These are phyloP conservation scores for Trichoderma asperelloides DNA, from an alignment of 495 filamentous ascomycete genomes.

Conservation along the genomic window DNA sequence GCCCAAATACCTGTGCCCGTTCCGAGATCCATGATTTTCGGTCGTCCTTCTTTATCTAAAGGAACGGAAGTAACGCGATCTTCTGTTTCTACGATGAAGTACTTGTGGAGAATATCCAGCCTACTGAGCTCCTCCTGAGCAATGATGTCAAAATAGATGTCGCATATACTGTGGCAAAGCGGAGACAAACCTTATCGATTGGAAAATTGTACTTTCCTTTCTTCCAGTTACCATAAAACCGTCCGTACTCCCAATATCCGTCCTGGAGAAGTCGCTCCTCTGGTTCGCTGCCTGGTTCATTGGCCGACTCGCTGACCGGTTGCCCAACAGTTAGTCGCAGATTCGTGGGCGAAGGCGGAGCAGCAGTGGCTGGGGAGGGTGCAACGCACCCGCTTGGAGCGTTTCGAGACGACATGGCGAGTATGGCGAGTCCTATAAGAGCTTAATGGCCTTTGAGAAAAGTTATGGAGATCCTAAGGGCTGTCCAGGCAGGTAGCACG, in stretches of 20 bases:
- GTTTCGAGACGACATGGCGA: conserved; percentile 5
- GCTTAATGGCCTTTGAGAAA: neutral
- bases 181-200: conserved; percentile 7
- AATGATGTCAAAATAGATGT: neutral
- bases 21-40: conserved; percentile 69
- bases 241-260: conserved; percentile 8
- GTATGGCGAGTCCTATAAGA: neutral
- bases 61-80: conserved; percentile 36
- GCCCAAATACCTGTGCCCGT: conserved; percentile 89
- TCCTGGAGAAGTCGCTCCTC: neutral
- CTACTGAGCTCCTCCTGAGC: conserved; percentile 58
- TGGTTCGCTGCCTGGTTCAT: neutral
- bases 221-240: conserved; percentile 3
- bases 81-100: conserved; percentile 56
- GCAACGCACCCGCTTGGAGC: neutral
- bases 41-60: conserved; percentile 16
- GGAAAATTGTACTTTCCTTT: conserved; percentile 8
- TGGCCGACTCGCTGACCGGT: neutral
- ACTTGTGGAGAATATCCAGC: conserved; percentile 69
- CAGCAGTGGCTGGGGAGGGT: conserved; percentile 1
- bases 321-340: conserved; percentile 7
- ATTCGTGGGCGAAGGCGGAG: neutral
- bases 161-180: neutral
- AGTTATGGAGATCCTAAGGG: neutral
- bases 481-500: neutral